Conservation (phyloP, 495 filamentous ascomycete species). For the Amphirosellinia nigrospora region DNA sequence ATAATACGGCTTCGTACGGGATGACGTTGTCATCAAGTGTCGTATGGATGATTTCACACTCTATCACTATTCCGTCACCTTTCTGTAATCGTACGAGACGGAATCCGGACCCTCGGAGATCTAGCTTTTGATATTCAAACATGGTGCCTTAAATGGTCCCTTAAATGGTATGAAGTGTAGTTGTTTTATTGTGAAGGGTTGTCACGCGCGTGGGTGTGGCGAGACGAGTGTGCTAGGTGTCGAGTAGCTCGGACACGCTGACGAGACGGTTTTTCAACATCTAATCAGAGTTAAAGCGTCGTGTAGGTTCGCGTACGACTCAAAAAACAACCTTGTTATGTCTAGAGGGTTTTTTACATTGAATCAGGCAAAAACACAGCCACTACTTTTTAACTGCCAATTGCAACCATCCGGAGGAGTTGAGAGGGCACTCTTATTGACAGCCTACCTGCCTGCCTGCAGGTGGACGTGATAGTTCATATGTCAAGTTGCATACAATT, state of each 20-base stretch:
- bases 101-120: neutral
- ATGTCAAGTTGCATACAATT: neutral
- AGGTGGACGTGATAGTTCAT: neutral
- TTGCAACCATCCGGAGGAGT: neutral
- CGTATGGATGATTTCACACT: conserved; percentile 28
- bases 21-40: conserved; percentile 15
- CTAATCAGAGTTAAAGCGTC: neutral
- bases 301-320: neutral
- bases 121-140: neutral
- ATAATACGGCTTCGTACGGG: conserved; percentile 21
- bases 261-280: neutral
- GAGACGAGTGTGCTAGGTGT: neutral
- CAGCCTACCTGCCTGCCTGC: neutral
- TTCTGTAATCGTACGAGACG: neutral
- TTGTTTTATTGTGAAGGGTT: neutral
- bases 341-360: neutral
- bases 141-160: neutral
- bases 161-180: neutral
- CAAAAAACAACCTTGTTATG: neutral
- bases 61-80: conserved; percentile 6
- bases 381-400: neutral
- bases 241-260: neutral
- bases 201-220: neutral
- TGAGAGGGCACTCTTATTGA: neutral
- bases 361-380: neutral